Conservation (phyloP, 495 filamentous ascomycete species). For the Aspergillus asperescens region DNA sequence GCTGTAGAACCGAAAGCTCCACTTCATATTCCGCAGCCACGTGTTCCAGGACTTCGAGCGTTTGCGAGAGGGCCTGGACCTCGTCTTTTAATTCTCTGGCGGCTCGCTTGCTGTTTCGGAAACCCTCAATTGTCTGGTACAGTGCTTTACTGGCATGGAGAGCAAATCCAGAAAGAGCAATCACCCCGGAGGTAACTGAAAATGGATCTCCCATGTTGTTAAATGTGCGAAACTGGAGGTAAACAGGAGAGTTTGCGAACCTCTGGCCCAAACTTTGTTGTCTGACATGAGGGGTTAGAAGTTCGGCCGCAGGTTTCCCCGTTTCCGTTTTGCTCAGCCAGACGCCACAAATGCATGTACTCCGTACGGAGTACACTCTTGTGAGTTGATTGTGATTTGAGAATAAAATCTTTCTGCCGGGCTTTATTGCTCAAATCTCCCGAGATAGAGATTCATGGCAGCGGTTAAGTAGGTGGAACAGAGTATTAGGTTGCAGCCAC, state of each 20-base stretch:
- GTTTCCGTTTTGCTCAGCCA: neutral
- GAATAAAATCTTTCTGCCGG: too few relatives aligned
- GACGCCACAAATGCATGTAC: too few relatives aligned
- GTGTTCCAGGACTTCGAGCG: constrained; percentile 13
- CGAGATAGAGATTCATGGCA: neutral
- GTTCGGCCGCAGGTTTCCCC: neutral
- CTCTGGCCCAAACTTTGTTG: neutral
- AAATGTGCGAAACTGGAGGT: neutral
- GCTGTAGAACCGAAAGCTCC: constrained; percentile 20
- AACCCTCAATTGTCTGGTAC: constrained; percentile 28
- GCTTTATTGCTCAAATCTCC: neutral
- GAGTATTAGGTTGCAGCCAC: neutral
- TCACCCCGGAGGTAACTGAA: constrained; percentile 1
- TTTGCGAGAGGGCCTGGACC: constrained; percentile 25
- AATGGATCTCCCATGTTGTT: constrained; percentile 14
- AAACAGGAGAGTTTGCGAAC: neutral
- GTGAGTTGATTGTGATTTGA: too few relatives aligned
- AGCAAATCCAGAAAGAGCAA: constrained; percentile 22
- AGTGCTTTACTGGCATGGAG: constrained; percentile 31
- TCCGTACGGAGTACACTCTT: too few relatives aligned
- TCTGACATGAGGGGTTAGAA: neutral
- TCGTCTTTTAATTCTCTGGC: constrained; percentile 33
- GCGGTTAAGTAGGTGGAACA: neutral
- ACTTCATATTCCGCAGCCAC: constrained; percentile 8
- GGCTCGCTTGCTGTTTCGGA: constrained; percentile 24